These are phyloP conservation scores for Mrakia frigida DNA, from an alignment of 768 basidiomycete species.

Conservation along the genomic window DNA sequence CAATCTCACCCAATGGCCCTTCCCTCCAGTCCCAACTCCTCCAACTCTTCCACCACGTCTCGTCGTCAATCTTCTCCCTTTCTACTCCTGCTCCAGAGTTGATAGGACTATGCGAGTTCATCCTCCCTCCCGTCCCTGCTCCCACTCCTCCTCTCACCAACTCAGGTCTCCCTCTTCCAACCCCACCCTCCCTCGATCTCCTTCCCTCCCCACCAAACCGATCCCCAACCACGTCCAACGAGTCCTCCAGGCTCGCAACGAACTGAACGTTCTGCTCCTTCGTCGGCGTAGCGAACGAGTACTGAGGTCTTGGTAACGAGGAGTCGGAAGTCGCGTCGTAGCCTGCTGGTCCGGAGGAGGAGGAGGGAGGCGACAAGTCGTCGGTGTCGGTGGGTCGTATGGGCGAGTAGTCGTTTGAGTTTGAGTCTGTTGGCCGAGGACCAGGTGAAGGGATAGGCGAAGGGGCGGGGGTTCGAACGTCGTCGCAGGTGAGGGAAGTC, in stretches of 20 bases:
- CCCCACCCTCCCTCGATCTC: neutral
- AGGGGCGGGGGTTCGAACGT: neutral
- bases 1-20: neutral
- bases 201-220: neutral
- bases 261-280: conserved; percentile 7
- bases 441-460: neutral
- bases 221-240: neutral
- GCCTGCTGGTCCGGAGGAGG: neutral
- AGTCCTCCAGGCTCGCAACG: neutral
- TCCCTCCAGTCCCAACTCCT: neutral
- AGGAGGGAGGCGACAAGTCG: neutral
- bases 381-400: neutral
- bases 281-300: neutral
- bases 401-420: neutral
- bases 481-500: conserved; percentile 39
- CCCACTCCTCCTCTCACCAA: neutral
- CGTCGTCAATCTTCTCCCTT: neutral
- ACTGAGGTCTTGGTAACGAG: neutral
- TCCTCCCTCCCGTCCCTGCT: neutral
- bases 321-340: conserved; percentile 4
- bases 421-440: neutral
- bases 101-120: conserved; percentile 1
- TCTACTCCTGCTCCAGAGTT: neutral
- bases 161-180: neutral
- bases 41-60: neutral